A percentile compares a stretch with the other conserved stretches of the same genome.
Evolutionary conservation across 805 yeast species (phyloP).

Genomic region (Ogataea pilisensis): DNA sequence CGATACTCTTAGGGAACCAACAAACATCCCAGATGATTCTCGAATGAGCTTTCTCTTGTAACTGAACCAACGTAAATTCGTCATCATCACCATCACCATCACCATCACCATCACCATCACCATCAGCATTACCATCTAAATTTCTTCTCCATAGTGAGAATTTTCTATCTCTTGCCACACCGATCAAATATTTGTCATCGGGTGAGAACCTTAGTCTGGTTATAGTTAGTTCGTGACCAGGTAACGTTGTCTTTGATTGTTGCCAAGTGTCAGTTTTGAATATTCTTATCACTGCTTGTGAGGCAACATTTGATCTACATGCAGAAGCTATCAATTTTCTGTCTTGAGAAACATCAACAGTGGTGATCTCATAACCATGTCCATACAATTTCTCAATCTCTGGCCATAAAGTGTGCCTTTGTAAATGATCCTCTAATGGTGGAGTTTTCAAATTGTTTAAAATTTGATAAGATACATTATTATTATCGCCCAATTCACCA

Average conservation of each 20-base stretch:
- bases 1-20: slow-evolving; percentile 59
- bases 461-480: slow-evolving; percentile 43
- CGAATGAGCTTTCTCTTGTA: slow-evolving; percentile 70
- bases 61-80: slow-evolving; percentile 24
- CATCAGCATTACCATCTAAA: slow-evolving; percentile 15
- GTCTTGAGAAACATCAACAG: slow-evolving; percentile 68
- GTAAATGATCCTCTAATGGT: slow-evolving; percentile 88
- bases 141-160: slow-evolving; percentile 66
- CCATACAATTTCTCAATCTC: slow-evolving; percentile 94
- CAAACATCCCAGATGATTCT: slow-evolving; percentile 95
- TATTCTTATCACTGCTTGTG: slow-evolving; percentile 81
- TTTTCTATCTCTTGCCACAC: slow-evolving; percentile 88
- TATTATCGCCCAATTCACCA: slow-evolving; percentile 16
- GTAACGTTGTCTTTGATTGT: slow-evolving; percentile 58
- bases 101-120: slow-evolving; percentile 16
- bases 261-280: slow-evolving; percentile 57
- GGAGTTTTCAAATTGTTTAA: slow-evolving; percentile 47
- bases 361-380: slow-evolving; percentile 91
- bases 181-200: slow-evolving; percentile 56
- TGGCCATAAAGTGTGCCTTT: slow-evolving; percentile 91
- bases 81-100: slow-evolving; percentile 19
- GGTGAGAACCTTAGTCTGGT: slow-evolving; percentile 78
- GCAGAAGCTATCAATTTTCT: slow-evolving; percentile 73
- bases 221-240: slow-evolving; percentile 79
- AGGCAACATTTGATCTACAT: slow-evolving; percentile 80